A percentile compares a stretch with the other conserved stretches of the same genome.
These are phyloP conservation scores for Talaromyces sp. DNA, from an alignment of 2,329 filamentous ascomycete genomes.

Conservation along the genomic window DNA sequence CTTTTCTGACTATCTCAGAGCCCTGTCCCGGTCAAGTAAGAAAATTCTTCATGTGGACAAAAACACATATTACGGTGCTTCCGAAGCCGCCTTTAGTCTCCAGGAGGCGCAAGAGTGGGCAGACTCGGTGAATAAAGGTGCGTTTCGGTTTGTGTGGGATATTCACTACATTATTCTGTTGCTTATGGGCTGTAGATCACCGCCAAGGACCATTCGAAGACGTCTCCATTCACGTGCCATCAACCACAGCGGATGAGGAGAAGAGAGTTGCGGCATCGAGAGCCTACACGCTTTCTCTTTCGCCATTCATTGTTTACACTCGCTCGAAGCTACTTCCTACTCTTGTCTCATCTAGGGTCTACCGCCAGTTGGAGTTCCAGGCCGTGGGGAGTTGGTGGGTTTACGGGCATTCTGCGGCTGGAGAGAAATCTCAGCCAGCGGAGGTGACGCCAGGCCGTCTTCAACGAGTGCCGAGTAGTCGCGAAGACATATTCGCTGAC, in stretches of 20 bases:
- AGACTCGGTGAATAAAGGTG: conserved; percentile 38
- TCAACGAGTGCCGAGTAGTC: conserved; percentile 73
- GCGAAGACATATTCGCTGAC: conserved; percentile 86
- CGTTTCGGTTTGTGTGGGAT: conserved; percentile 8
- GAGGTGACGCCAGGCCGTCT: conserved; percentile 35
- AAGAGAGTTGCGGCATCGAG: conserved; percentile 49
- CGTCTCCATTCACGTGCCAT: conserved; percentile 25
- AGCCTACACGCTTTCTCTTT: conserved; percentile 75
- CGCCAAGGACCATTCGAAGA: conserved; percentile 33
- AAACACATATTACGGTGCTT: conserved; percentile 81
- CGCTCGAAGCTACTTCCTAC: conserved; percentile 70
- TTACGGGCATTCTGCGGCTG: conserved; percentile 36
- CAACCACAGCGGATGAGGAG: conserved; percentile 14
- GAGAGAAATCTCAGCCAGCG: conserved; percentile 12
- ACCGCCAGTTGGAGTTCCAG: conserved; percentile 85
- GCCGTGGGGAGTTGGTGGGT: conserved; percentile 93
- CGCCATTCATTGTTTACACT: conserved; percentile 81
- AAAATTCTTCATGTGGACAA: conserved; percentile 84
- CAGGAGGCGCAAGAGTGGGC: conserved; percentile 76
- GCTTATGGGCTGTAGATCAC: conserved; percentile 20
- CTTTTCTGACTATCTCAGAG: conserved; percentile 62
- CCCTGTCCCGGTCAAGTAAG: conserved; percentile 85
- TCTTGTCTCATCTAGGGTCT: conserved; percentile 83
- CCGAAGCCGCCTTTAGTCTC: conserved; percentile 79
- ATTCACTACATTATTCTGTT: neutral